Base-by-base conservation (phyloP, 2,329 filamentous ascomycete species). In the Neophaeococcomyces mojaviensis region DNA sequence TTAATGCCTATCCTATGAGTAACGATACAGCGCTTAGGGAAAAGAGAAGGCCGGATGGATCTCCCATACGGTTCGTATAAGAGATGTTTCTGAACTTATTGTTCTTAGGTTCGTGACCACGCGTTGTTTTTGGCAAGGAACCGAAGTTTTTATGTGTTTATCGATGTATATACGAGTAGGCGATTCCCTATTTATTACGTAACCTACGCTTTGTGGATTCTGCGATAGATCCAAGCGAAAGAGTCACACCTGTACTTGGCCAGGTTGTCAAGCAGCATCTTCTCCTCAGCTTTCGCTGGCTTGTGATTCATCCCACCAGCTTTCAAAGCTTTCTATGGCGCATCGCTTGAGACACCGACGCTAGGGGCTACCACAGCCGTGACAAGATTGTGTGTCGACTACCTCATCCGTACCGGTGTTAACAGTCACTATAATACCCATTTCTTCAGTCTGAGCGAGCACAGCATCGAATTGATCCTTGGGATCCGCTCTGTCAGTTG, bases 301-400 rank as follows among this genome's bases (percentile, higher is more conserved):
- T 48, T 48, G 46, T 55, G 55, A 6, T 50, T 40, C 42, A 44
- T 46, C 13, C 49, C 55, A 5, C 51, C 49, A 1, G 53, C 48
- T 26, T 39, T 38, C 28, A 35, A 26, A 10, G 53, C 55, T 19
- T 52, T 55, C n/a, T 47, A 19, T 5, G 51, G 46, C 4, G 51
- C 48, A 34, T 53, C 47, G 28, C 38, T 33, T 4, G 55, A 53
- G 5, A 53, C 54, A 39, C 55, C 55, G 10, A 57, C 51, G 10
- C 55, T 53, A 6, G 55, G 55, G 19, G 53, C 50, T 12, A 57
- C 41, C 28, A 57, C 53, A 5, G 46, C 51, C 4, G 53, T 55
- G 28, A 54, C 51, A 10, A 55, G 47, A 41, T 50, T 51, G 39
- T 19, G 30, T 35, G 9, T 28, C 32, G 16, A 52, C 39, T 15